Evolutionary conservation across 2,329 filamentous ascomycete genomes (phyloP), one percentile per base, ranked within the genome.

Genomic region (Monascus ruber): DNA sequence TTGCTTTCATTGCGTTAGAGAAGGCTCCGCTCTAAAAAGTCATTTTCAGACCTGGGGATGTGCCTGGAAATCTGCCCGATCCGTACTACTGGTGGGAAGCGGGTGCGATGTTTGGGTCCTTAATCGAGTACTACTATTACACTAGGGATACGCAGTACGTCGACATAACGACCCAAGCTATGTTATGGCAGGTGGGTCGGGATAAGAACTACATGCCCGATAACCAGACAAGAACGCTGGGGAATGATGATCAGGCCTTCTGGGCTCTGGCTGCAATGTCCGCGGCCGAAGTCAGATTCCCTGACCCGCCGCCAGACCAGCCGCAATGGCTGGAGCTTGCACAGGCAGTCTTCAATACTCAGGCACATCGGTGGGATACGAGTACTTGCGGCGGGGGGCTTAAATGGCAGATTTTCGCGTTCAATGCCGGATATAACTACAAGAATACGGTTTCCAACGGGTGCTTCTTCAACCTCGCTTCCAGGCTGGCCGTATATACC

Each of bases 181-280:
- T 88, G 42, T 66, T 84, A 10, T 75, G 72, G 53, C 83, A 87
- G 57, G 74, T 77, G 32, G 81, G 81, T 36, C 71, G 17, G 17
- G 17, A 78, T 49, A 64, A 72, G 37, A 79, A 85, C 53, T 86
- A 81, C 54, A 85, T 86, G 80, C 79, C 83, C 4, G 69, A 71
- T 2, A 58, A 59, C 38, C 53, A 55, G 38, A 52, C 51, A 9
- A 50, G 45, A 34, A 47, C 49, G 5, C 24, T 25, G n/a, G 73
- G 72, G 35, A 76, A 77, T 44, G 73, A 77, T 38, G 74, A 77
- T 41, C 73, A 77, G 51, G 66, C 62, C 6, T 76, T 77, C 50
- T 77, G 73, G 74, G 74, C 63, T 2, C 70, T 74, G 42, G 65
- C 70, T 25, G 73, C 70, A 32, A 72, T 77, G 64, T 65, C 70